phyloP scores from a whole-genome alignment of 208 protist genomes.

The Porcisia hertigi region DNA sequence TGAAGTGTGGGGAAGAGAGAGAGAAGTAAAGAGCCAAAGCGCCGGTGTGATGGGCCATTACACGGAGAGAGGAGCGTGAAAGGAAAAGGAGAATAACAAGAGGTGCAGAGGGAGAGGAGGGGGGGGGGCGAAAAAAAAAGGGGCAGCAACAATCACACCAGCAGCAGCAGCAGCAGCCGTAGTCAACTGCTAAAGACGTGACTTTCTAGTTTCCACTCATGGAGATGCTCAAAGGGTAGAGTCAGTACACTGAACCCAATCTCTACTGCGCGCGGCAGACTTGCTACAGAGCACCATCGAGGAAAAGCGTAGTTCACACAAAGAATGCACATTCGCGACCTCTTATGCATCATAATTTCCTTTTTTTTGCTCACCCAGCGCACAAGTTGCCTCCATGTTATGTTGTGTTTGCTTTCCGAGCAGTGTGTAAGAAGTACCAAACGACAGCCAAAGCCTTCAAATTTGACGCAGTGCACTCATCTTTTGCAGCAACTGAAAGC shows the following conservation, averaged over 20 bases:
- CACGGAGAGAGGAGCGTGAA: not conserved
- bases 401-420: not conserved
- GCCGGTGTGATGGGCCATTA: constrained; percentile 3
- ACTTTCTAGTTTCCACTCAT: not conserved
- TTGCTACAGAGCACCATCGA: not conserved
- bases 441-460: not conserved
- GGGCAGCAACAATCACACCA: not conserved
- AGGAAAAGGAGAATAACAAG: constrained; percentile 15
- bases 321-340: not conserved
- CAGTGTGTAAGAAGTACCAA: not conserved
- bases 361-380: not conserved
- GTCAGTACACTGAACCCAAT: not conserved
- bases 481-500: not conserved
- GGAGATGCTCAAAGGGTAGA: not conserved
- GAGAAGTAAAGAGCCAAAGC: not conserved
- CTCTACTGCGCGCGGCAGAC: not conserved
- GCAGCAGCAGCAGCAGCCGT: not conserved
- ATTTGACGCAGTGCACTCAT: not conserved
- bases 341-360: not conserved
- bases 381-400: not conserved
- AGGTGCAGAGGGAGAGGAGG: not conserved
- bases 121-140: too few species aligned
- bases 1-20: not conserved
- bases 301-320: not conserved
- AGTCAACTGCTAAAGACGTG: not conserved